A percentile compares a stretch with the other conserved stretches of the same genome.
Conservation (phyloP, 176 grass and related monocot genomes). For the Rhynchospora tenuis region DNA sequence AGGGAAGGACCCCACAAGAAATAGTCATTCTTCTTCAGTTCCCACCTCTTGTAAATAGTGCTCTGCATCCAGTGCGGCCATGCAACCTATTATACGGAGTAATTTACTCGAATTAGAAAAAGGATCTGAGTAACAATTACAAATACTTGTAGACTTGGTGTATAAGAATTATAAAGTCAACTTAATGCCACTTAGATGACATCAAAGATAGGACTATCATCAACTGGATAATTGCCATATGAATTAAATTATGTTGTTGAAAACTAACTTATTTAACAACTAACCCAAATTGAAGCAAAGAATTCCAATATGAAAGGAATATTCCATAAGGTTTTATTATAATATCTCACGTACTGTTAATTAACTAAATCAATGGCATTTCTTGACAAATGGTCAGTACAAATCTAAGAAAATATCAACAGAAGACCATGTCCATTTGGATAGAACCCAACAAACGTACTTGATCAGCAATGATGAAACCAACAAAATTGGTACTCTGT, state of each 20-base stretch:
- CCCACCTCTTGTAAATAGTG: constrained; percentile 89
- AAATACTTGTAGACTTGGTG: not conserved
- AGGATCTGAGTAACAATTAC: not conserved
- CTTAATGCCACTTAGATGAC: not conserved
- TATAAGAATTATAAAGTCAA: not conserved
- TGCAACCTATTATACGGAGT: constrained; percentile 53
- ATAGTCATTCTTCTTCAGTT: constrained; percentile 40
- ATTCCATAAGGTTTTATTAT: not conserved
- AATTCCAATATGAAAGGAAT: not conserved
- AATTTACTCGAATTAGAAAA: not conserved
- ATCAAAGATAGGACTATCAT: not conserved
- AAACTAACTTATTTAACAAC: not conserved
- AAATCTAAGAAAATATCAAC: not conserved
- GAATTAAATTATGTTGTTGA: not conserved
- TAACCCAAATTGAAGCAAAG: not conserved
- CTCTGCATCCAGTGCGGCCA: constrained; percentile 93
- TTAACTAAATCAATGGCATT: not conserved
- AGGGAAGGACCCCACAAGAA: not conserved
- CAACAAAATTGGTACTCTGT: not conserved
- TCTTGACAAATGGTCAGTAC: not conserved
- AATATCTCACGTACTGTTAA: not conserved
- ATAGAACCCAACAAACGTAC: not conserved
- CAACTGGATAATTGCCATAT: not conserved
- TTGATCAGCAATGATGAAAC: not conserved
- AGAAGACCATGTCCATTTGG: not conserved